Conservation (phyloP, 163 green algal species). For the Scenedesmus sp. region DNA sequence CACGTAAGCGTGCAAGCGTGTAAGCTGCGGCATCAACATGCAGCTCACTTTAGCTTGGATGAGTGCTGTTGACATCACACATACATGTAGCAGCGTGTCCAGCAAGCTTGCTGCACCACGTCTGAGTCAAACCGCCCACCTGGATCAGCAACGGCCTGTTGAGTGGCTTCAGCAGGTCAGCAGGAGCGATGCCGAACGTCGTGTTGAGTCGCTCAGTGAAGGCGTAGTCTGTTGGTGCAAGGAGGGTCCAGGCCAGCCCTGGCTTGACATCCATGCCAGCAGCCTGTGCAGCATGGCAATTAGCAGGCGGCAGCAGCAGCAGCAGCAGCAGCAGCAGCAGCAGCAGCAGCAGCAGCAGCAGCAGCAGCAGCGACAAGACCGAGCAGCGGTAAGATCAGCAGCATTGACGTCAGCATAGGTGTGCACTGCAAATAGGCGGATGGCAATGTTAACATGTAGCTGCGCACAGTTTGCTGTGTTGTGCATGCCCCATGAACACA, state of each 20-base stretch:
- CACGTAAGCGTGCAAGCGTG: too few species aligned
- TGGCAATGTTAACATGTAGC: too few species aligned
- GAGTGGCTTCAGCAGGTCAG: background rate
- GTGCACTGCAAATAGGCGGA: too few species aligned
- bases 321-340: too few species aligned
- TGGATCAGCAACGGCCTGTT: background rate
- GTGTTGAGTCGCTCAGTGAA: background rate
- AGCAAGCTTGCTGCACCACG: background rate
- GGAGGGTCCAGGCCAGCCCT: constrained; percentile 43
- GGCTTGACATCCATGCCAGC: background rate
- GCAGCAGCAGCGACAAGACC: background rate
- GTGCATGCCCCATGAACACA: too few species aligned
- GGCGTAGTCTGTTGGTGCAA: constrained; percentile 41
- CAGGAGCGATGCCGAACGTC: constrained; percentile 3
- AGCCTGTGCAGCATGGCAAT: background rate
- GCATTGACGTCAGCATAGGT: too few species aligned
- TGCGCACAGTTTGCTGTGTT: too few species aligned
- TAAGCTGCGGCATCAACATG: too few species aligned
- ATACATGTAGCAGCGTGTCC: too few species aligned
- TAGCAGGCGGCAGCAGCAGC: too few species aligned
- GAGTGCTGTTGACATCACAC: too few species aligned
- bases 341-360: background rate
- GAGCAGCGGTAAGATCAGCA: background rate
- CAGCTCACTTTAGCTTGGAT: too few species aligned
- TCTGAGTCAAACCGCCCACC: background rate